Evolutionary conservation across 2,329 filamentous ascomycete species (phyloP).

Genomic region (Juglanconis oblonga): DNA sequence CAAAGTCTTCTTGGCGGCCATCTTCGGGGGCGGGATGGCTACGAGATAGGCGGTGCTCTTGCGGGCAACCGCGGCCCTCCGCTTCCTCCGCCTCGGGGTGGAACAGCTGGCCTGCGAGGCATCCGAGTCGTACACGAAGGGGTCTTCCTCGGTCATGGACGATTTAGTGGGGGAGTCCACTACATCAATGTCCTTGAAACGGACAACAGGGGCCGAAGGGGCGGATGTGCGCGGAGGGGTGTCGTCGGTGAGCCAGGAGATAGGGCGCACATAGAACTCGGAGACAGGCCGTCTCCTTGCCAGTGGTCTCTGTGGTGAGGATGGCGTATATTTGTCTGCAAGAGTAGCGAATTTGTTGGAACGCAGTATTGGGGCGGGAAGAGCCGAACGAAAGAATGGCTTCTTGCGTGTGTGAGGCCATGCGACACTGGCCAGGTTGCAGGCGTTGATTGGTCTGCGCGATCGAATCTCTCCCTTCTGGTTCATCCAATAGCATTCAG

Average conservation of each 20-base stretch:
- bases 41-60: constrained; percentile 64
- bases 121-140: constrained; percentile 42
- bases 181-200: constrained; percentile 40
- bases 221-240: not conserved
- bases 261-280: constrained; percentile 26
- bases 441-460: constrained; percentile 7
- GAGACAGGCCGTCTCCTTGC: constrained; percentile 11
- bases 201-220: constrained; percentile 35
- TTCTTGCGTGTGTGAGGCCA: constrained; percentile 31
- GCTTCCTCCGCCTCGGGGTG: constrained; percentile 25
- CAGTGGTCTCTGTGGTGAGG: constrained; percentile 1
- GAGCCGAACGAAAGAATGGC: constrained; percentile 41
- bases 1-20: constrained; percentile 60
- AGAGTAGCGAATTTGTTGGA: constrained; percentile 21
- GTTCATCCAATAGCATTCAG: constrained; percentile 1
- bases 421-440: not conserved
- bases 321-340: not conserved
- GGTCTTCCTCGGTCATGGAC: constrained; percentile 43
- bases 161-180: constrained; percentile 20
- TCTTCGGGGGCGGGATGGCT: constrained; percentile 63
- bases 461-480: constrained; percentile 2
- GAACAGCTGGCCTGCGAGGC: constrained; percentile 21
- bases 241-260: constrained; percentile 33
- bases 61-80: constrained; percentile 44
- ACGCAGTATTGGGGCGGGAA: constrained; percentile 33